A percentile compares a stretch with the other conserved stretches of the same genome.
phyloP scores from a whole-genome alignment of 2,329 filamentous ascomycete genomes.

The Arthrobotrys entomopaga region DNA sequence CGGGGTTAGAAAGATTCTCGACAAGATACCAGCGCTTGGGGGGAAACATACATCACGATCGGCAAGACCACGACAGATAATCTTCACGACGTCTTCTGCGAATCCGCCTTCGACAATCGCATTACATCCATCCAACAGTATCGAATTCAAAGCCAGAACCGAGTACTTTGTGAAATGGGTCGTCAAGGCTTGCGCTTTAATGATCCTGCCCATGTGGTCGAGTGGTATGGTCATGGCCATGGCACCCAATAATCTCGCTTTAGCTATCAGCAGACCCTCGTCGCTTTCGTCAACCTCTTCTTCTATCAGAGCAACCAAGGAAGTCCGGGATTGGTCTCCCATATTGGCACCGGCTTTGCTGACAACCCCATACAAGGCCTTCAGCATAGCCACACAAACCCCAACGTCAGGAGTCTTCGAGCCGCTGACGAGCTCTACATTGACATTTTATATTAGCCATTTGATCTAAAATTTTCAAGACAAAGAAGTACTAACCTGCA shows the following conservation, averaged over 20 bases:
- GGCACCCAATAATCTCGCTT: slow-evolving; percentile 87
- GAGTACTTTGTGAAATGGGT: slow-evolving; percentile 80
- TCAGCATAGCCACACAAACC: slow-evolving; percentile 94
- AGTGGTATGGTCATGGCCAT: slow-evolving; percentile 85
- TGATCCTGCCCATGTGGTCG: slow-evolving; percentile 71
- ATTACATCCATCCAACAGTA: slow-evolving; percentile 81
- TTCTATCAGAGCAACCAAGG: slow-evolving; percentile 90
- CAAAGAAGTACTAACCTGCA: slow-evolving; percentile 63
- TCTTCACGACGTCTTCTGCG: slow-evolving; percentile 77
- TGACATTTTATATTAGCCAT: slow-evolving; percentile 17
- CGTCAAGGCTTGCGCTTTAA: slow-evolving; percentile 81
- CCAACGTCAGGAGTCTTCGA: slow-evolving; percentile 88
- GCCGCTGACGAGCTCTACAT: slow-evolving; percentile 85
- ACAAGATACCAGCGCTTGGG: slow-evolving; percentile 8
- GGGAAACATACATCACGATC: slow-evolving; percentile 74
- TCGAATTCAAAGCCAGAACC: slow-evolving; percentile 85
- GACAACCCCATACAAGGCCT: slow-evolving; percentile 94
- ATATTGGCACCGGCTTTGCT: slow-evolving; percentile 94
- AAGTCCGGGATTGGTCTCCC: slow-evolving; percentile 85
- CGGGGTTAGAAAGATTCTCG: slow-evolving; percentile 12
- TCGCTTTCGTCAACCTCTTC: slow-evolving; percentile 80
- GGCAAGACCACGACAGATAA: slow-evolving; percentile 81
- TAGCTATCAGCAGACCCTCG: slow-evolving; percentile 73
- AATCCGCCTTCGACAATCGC: slow-evolving; percentile 74
- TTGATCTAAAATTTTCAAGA: slow-evolving; percentile 2